Base-by-base conservation (phyloP, 2,329 filamentous ascomycete species). In the Stachybotrys chartarum region DNA sequence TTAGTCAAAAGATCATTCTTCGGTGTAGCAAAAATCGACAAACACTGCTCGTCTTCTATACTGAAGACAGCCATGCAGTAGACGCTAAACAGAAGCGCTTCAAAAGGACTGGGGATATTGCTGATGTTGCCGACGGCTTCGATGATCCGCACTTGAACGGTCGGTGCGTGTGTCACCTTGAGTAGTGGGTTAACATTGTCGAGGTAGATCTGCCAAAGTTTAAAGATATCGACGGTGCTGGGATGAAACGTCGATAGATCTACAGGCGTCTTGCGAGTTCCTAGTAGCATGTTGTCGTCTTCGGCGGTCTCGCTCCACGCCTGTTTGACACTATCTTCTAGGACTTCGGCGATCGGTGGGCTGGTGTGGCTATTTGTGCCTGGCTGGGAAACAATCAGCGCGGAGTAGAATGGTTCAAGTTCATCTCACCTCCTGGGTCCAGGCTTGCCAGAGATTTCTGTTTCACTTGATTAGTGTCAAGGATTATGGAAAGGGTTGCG, bases 131-230 rank as follows among this genome's bases (percentile, higher is more conserved):
- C 66, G 0, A 69, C 70, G 1, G 78, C 79, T 17, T 81, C 74
- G 12, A 84, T 72, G 6, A 86, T 75, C 3, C 72, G 74, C 1
- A 63, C 60, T 57, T 85, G 82, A 0, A 85, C 61, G 1, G 66
- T 82, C 0, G 82, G 81, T 0, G 76, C 74, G 59, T 86, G 83
- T 0, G 79, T 79, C 35, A 85, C 71, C 53, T 83, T 84, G 16
- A 84, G 66, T 2, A 86, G 59, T 0, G 82, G 82, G 58, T 85
- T 74, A 52, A 85, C 76, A 46, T 83, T 82, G 32, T 83, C 75
- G 0, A 85, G 66, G 58, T 81, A 86, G 0, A 77, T 67, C 62
- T 85, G 81, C 81, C 83, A 86, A 1, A 81, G 66, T 24, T 68
- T 64, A 55, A 81, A 77, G 7, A 79, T 75, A 0, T 76, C 69